These are phyloP conservation scores for Ilyonectria sp. DNA, from an alignment of 2,329 filamentous ascomycete genomes.

Conservation along the genomic window DNA sequence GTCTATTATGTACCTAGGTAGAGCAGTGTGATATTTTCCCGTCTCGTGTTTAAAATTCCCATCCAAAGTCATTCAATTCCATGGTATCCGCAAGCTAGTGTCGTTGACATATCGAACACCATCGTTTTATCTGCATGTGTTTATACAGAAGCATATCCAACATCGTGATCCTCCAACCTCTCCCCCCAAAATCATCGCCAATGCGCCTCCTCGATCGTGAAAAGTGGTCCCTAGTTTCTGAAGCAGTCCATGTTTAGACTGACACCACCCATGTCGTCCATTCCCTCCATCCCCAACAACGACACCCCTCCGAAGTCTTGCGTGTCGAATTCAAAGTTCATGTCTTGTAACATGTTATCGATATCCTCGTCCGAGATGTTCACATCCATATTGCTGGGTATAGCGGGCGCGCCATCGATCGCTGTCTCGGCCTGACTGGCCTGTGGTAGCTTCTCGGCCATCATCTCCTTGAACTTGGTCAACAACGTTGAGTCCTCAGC, in stretches of 20 bases:
- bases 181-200: slow-evolving; percentile 16
- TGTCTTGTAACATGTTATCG: slow-evolving; percentile 59
- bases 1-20: slow-evolving; percentile 2
- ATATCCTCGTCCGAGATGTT: slow-evolving; percentile 57
- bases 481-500: slow-evolving; percentile 69
- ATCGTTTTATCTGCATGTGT: slow-evolving; percentile 13
- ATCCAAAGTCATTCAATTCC: slow-evolving; percentile 9
- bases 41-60: not conserved
- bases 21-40: not conserved
- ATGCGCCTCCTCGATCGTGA: slow-evolving; percentile 41
- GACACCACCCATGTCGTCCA: slow-evolving; percentile 51
- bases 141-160: slow-evolving; percentile 8
- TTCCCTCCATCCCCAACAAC: slow-evolving; percentile 48
- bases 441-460: slow-evolving; percentile 51
- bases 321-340: slow-evolving; percentile 59
- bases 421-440: slow-evolving; percentile 29
- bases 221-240: slow-evolving; percentile 43
- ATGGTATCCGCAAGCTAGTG: slow-evolving; percentile 19
- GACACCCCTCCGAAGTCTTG: slow-evolving; percentile 46
- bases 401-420: slow-evolving; percentile 21
- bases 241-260: slow-evolving; percentile 45
- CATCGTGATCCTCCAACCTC: slow-evolving; percentile 11
- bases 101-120: slow-evolving; percentile 10
- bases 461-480: slow-evolving; percentile 67
- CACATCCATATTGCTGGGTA: slow-evolving; percentile 53